Evolutionary conservation across 2,329 filamentous ascomycete genomes (phyloP).

Genomic region (Aspergillus udagawae): DNA sequence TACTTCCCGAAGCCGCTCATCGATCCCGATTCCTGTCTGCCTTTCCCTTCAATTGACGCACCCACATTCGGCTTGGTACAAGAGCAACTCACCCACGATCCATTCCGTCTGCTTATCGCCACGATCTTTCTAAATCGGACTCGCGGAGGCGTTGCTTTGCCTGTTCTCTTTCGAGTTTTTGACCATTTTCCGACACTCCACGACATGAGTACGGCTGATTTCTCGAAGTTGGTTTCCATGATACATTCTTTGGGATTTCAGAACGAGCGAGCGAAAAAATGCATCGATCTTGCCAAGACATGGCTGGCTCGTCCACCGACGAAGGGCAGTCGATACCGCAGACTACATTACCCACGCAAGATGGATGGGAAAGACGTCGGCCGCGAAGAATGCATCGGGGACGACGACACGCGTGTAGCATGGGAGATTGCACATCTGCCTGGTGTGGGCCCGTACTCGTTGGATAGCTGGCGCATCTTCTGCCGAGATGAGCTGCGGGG

Average conservation of each 20-base stretch:
- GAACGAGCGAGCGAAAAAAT: slow-evolving; percentile 60
- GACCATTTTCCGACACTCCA: slow-evolving; percentile 63
- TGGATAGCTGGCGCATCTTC: slow-evolving; percentile 92
- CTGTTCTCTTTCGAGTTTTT: slow-evolving; percentile 67
- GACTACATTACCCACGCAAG: slow-evolving; percentile 52
- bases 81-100: slow-evolving; percentile 68
- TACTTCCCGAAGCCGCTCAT: slow-evolving; percentile 37
- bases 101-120: slow-evolving; percentile 76
- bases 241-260: slow-evolving; percentile 70
- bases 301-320: slow-evolving; percentile 65
- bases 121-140: slow-evolving; percentile 84
- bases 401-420: slow-evolving; percentile 49
- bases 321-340: slow-evolving; percentile 54
- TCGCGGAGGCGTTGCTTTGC: slow-evolving; percentile 67
- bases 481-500: slow-evolving; percentile 75
- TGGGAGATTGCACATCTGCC: slow-evolving; percentile 89
- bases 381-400: slow-evolving; percentile 45
- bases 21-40: slow-evolving; percentile 43
- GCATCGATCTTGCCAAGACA: slow-evolving; percentile 65
- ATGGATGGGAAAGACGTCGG: slow-evolving; percentile 49
- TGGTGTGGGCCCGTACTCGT: slow-evolving; percentile 69
- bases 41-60: slow-evolving; percentile 64
- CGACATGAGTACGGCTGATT: slow-evolving; percentile 56
- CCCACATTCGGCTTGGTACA: slow-evolving; percentile 74
- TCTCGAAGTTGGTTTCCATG: slow-evolving; percentile 55